phyloP scores from a whole-genome alignment of 441 rosid genomes.

The Dalechampia spathulata region DNA sequence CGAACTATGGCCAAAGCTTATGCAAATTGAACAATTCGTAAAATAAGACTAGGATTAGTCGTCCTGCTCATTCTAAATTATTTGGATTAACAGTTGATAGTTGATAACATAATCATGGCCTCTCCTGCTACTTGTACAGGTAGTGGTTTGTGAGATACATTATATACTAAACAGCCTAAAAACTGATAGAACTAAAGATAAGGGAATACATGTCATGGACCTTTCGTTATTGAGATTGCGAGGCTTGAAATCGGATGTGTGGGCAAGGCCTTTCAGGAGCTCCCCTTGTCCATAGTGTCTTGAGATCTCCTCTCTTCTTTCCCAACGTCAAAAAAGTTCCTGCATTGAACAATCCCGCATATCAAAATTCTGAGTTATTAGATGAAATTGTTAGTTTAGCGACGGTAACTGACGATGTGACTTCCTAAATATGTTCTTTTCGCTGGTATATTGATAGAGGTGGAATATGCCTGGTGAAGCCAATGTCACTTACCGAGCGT shows the following conservation, averaged over 20 bases:
- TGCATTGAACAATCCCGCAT: conserved; percentile 22
- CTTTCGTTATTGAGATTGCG: conserved; percentile 7
- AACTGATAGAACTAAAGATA: neutral
- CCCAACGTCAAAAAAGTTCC: conserved; percentile 79
- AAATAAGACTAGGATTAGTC: too few relatives aligned
- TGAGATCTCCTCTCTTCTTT: conserved; percentile 82
- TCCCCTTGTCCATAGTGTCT: conserved; percentile 81
- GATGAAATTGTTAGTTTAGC: too few relatives aligned
- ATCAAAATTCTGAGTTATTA: neutral
- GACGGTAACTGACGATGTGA: too few relatives aligned
- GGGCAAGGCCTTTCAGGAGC: conserved; percentile 82
- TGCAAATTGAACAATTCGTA: too few relatives aligned
- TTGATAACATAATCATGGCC: neutral
- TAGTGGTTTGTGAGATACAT: neutral
- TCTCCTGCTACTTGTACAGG: conserved; percentile 16
- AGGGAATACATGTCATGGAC: neutral
- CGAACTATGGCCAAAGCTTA: too few relatives aligned
- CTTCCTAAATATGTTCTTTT: too few relatives aligned
- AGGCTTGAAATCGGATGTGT: conserved; percentile 53
- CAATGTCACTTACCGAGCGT: conserved; percentile 47
- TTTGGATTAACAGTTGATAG: too few relatives aligned
- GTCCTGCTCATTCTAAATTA: too few relatives aligned
- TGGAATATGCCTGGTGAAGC: neutral
- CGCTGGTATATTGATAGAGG: neutral
- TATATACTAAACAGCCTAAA: neutral